Evolutionary conservation across 225 moss, liverwort and hornwort genomes (phyloP).

Genomic region (Ulota crispa): DNA sequence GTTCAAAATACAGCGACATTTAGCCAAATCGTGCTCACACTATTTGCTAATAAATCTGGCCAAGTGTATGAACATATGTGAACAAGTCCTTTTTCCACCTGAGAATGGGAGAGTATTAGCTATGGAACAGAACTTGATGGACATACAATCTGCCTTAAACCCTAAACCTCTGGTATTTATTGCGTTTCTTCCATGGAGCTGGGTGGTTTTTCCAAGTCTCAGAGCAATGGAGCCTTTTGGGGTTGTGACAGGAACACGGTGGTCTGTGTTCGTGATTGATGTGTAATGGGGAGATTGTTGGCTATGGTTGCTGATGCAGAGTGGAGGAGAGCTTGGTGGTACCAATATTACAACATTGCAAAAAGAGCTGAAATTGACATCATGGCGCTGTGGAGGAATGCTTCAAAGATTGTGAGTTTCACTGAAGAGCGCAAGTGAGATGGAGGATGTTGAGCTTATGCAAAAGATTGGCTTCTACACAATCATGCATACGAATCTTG

Average conservation of each 20-base stretch:
- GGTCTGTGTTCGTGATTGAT: background rate
- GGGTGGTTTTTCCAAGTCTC: background rate
- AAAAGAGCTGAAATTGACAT: background rate
- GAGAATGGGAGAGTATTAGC: background rate
- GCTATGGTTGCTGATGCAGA: slow-evolving; percentile 14
- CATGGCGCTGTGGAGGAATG: background rate
- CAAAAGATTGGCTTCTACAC: background rate
- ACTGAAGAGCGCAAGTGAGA: background rate
- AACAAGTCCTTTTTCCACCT: background rate
- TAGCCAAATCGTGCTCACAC: background rate
- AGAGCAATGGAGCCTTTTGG: background rate
- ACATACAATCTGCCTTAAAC: background rate
- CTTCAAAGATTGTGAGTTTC: background rate
- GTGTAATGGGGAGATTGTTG: background rate
- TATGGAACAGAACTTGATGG: background rate
- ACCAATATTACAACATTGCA: background rate
- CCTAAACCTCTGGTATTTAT: background rate
- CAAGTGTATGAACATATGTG: background rate
- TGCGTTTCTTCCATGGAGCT: background rate
- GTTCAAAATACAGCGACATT: background rate
- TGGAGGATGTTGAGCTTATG: background rate
- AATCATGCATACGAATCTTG: background rate
- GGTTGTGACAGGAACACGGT: background rate
- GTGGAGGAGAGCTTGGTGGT: slow-evolving; percentile 3
- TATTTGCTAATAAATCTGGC: background rate